These are phyloP conservation scores for Geum urbanum DNA, from an alignment of 306 rosid species.

Conservation along the genomic window DNA sequence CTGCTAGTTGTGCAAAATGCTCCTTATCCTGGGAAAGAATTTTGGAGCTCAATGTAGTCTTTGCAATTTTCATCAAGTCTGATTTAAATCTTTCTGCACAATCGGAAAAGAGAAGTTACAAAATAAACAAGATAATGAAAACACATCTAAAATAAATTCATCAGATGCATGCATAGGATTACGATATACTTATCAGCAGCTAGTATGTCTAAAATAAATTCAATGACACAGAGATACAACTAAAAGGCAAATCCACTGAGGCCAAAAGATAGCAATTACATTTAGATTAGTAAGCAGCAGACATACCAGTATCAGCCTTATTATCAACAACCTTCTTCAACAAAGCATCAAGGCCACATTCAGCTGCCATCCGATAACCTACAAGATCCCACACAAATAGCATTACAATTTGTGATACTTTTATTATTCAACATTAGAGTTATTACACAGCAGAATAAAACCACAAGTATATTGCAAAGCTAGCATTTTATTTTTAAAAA, in stretches of 20 bases:
- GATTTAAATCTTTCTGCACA: constrained; percentile 75
- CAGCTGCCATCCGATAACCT: constrained; percentile 97
- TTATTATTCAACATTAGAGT: not conserved
- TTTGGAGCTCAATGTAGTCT: constrained; percentile 96
- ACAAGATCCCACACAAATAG: constrained; percentile 15
- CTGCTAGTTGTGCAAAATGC: constrained; percentile 85
- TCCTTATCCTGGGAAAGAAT: constrained; percentile 95
- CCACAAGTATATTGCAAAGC: not conserved
- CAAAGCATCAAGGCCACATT: constrained; percentile 78
- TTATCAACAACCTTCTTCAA: constrained; percentile 79
- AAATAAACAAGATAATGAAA: constrained; percentile 6
- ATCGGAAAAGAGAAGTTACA: constrained; percentile 7
- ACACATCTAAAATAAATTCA: not conserved
- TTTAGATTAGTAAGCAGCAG: not conserved
- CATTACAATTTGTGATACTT: constrained; percentile 5
- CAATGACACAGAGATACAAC: not conserved
- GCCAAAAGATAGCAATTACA: not conserved
- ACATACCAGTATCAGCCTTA: constrained; percentile 66
- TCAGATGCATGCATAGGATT: not conserved
- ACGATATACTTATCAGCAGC: not conserved
- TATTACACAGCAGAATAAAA: not conserved
- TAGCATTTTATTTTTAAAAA: not conserved
- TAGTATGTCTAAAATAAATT: not conserved
- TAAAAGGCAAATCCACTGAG: not conserved
- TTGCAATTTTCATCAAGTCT: constrained; percentile 94